These are phyloP conservation scores for Toxicodendron radicans DNA, from an alignment of 345 rosid species.

Conservation along the genomic window DNA sequence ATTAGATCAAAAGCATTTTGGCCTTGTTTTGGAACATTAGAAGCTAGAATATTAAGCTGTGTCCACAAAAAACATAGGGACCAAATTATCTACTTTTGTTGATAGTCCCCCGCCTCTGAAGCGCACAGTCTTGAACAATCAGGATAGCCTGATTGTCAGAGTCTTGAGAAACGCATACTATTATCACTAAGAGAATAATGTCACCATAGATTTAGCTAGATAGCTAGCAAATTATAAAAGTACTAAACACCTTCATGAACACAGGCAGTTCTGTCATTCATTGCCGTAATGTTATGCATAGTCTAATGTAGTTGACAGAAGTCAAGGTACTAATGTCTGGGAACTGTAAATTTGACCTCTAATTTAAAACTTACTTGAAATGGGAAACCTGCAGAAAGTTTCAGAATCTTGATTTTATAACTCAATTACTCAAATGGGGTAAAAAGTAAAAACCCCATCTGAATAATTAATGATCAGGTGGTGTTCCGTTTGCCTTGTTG, in stretches of 20 bases:
- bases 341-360: background rate
- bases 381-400: background rate
- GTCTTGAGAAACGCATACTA: conserved; percentile 1
- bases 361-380: background rate
- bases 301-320: background rate
- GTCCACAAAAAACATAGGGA: conserved; percentile 7
- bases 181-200: background rate
- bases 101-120: conserved; percentile 21
- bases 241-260: background rate
- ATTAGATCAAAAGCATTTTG: too few relatives aligned
- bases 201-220: background rate
- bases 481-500: background rate
- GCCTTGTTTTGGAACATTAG: too few relatives aligned
- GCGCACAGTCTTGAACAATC: background rate
- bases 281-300: background rate
- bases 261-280: background rate
- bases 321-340: background rate
- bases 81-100: conserved; percentile 14
- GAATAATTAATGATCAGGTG: background rate
- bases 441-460: too few relatives aligned
- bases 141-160: background rate
- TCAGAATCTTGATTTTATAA: background rate
- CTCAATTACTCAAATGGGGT: too few relatives aligned
- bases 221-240: background rate
- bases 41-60: background rate